phyloP scores from a whole-genome alignment of 202 grass and related monocot genomes.

The Hordeum pubiflorum region DNA sequence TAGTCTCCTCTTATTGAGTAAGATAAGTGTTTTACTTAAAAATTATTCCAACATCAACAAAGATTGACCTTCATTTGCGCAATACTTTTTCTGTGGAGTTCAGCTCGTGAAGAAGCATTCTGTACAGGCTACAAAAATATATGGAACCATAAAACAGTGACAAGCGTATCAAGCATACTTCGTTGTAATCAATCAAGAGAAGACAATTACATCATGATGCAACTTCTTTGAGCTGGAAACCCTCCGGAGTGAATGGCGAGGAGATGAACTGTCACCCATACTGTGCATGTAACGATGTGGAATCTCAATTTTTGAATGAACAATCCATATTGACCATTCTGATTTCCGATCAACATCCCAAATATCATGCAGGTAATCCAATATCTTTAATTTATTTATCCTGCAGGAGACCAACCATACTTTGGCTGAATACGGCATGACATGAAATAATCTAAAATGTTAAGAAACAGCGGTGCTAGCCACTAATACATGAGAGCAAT shows the following conservation, averaged over 20 bases:
- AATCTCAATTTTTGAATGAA: conserved; percentile 87
- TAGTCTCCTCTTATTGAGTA: conserved; percentile 10
- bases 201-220: conserved; percentile 60
- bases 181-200: conserved; percentile 4
- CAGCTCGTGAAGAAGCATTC: conserved; percentile 60
- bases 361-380: conserved; percentile 64
- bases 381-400: conserved; percentile 67
- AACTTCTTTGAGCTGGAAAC: conserved; percentile 48
- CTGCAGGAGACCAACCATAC: conserved; percentile 34
- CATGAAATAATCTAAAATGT: conserved; percentile 14
- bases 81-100: conserved; percentile 81
- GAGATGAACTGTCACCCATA: conserved; percentile 50
- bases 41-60: neutral
- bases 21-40: neutral
- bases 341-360: conserved; percentile 71
- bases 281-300: conserved; percentile 65
- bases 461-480: neutral
- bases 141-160: conserved; percentile 31
- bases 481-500: neutral
- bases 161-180: neutral
- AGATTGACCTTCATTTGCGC: conserved; percentile 72
- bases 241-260: conserved; percentile 59
- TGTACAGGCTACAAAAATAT: conserved; percentile 54
- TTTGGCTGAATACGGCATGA: neutral
- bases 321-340: conserved; percentile 93